A percentile compares a stretch with the other conserved stretches of the same genome.
phyloP scores from a whole-genome alignment of 2,329 filamentous ascomycete genomes.

The Pseudogymnoascus sp. region DNA sequence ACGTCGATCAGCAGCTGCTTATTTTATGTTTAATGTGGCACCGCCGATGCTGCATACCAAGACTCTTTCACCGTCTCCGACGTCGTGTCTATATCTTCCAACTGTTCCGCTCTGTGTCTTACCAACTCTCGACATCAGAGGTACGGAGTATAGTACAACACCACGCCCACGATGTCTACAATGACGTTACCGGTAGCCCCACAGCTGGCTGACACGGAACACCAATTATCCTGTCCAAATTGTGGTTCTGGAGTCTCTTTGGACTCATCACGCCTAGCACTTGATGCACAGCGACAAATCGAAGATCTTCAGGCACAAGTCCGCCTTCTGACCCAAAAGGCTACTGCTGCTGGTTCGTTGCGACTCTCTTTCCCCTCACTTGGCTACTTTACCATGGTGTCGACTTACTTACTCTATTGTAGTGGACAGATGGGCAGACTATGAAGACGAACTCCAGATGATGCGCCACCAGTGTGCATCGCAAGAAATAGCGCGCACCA shows the following conservation, averaged over 20 bases:
- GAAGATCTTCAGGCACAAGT: constrained; percentile 67
- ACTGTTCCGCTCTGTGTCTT: neutral
- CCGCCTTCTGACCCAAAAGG: constrained; percentile 63
- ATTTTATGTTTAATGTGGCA: constrained; percentile 10
- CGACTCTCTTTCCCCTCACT: neutral
- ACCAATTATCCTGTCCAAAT: constrained; percentile 26
- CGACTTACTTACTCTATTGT: constrained; percentile 26
- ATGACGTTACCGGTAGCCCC: constrained; percentile 28
- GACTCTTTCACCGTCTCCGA: neutral
- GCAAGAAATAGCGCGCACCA: constrained; percentile 37
- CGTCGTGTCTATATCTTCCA: neutral
- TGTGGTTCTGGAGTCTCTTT: constrained; percentile 26
- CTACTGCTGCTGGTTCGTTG: constrained; percentile 51
- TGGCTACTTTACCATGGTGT: constrained; percentile 9
- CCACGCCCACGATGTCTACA: constrained; percentile 24
- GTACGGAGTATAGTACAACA: neutral
- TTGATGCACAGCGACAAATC: constrained; percentile 51
- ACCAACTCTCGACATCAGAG: neutral
- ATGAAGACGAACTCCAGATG: constrained; percentile 67
- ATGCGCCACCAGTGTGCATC: constrained; percentile 41
- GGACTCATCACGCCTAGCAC: constrained; percentile 8
- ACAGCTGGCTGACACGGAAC: constrained; percentile 15
- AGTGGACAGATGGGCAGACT: constrained; percentile 65
- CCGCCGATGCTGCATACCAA: neutral
- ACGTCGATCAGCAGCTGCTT: constrained; percentile 5